Conservation (phyloP, 2,329 filamentous ascomycete species). For the Scedosporium boydii region DNA sequence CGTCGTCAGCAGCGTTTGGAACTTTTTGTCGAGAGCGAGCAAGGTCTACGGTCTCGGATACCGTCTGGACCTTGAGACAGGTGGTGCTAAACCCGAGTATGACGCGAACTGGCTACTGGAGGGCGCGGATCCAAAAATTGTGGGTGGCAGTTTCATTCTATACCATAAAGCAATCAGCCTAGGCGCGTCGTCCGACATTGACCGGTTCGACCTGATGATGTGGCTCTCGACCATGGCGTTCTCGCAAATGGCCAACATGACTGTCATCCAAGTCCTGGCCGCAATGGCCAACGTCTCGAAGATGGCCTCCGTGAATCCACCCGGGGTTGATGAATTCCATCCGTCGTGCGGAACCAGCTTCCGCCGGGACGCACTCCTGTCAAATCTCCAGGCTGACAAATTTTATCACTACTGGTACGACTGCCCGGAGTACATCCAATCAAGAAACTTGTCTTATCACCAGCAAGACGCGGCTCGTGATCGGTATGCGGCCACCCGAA, state of each 20-base stretch:
- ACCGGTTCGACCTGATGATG: constrained; percentile 10
- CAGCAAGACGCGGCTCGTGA: not conserved
- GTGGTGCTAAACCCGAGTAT: not conserved
- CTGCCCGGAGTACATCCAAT: not conserved
- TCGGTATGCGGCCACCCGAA: not conserved
- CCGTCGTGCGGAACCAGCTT: not conserved
- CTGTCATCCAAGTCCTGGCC: constrained; percentile 10
- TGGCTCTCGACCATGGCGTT: constrained; percentile 15
- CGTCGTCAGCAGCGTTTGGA: not conserved
- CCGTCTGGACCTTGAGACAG: not conserved
- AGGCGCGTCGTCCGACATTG: not conserved
- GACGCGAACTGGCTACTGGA: constrained; percentile 8
- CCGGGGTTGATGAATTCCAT: not conserved
- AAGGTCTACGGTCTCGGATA: not conserved
- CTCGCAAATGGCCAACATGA: not conserved
- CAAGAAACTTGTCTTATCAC: not conserved
- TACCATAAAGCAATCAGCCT: not conserved
- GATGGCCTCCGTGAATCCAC: not conserved
- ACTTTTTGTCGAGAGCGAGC: not conserved
- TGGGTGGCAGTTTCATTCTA: not conserved
- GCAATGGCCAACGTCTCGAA: not conserved
- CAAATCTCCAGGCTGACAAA: not conserved
- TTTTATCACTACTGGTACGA: not conserved
- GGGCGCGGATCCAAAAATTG: not conserved
- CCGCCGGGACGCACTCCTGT: not conserved